Conservation (phyloP, 306 rosid species). For the Inga leiocalycina region DNA sequence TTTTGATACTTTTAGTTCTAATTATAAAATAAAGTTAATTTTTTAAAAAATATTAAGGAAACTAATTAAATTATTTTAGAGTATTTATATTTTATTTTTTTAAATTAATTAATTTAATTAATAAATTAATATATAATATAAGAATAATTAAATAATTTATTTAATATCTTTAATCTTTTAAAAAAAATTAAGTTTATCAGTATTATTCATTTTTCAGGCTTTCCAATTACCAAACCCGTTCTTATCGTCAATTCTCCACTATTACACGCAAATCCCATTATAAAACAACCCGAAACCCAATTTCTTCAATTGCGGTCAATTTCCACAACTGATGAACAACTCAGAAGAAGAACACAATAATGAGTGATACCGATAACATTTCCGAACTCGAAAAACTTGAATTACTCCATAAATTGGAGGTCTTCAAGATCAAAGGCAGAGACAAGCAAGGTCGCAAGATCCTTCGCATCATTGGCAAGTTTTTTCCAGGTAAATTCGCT, state of each 20-base stretch:
- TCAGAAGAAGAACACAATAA: background rate
- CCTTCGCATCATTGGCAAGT: constrained; percentile 79
- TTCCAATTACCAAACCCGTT: background rate
- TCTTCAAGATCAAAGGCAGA: constrained; percentile 79
- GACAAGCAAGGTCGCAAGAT: constrained; percentile 79
- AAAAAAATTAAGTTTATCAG: no score
- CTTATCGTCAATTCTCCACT: background rate
- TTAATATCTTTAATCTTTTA: no score
- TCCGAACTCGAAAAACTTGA: constrained; percentile 56
- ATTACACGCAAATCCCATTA: background rate
- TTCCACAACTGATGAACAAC: background rate
- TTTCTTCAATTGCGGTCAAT: background rate
- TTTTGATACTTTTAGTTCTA: no score
- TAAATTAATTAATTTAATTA: no score
- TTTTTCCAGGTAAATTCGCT: constrained; percentile 64
- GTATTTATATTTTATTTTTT: no score
- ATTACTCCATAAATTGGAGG: constrained; percentile 57
- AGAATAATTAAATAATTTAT: no score
- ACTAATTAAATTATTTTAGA: no score
- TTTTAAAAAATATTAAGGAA: no score
- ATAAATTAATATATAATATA: no score
- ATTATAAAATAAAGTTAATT: no score
- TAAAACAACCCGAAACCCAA: background rate
- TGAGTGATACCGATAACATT: constrained; percentile 34
- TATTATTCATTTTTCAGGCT: no score